Evolutionary conservation across 1,284 basidiomycete genomes (phyloP).

Genomic region (Microbotryomycetes sp.): DNA sequence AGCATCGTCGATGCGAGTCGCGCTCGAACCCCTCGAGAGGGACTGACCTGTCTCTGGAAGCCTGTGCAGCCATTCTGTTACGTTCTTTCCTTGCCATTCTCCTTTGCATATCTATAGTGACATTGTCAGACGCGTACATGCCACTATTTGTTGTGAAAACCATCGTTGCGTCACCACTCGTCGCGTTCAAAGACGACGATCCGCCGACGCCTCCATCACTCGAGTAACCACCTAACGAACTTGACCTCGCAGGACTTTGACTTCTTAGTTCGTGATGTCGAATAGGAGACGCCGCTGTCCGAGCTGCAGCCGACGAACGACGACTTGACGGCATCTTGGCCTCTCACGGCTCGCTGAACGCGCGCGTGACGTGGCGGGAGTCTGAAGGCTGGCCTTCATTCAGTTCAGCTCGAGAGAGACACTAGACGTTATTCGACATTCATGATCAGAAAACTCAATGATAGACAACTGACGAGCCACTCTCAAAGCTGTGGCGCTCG

Average conservation of each 20-base stretch:
- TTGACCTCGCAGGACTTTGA: not conserved
- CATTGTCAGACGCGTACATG: too few species aligned
- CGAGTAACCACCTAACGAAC: not conserved
- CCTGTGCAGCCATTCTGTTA: conserved; percentile 23
- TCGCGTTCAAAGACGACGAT: not conserved
- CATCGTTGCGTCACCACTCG: not conserved
- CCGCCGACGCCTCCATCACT: not conserved
- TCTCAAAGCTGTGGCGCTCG: too few species aligned
- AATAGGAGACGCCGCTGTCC: not conserved
- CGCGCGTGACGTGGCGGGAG: too few species aligned
- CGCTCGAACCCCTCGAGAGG: not conserved
- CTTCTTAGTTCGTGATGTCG: not conserved
- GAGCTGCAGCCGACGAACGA: not conserved
- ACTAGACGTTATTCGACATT: too few species aligned
- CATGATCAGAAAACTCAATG: too few species aligned
- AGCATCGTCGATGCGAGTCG: too few species aligned
- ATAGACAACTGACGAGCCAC: too few species aligned
- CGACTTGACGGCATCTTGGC: not conserved
- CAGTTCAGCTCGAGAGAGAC: too few species aligned
- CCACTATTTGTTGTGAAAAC: not conserved
- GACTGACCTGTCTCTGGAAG: conserved; percentile 10
- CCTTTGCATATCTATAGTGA: not conserved
- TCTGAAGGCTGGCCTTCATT: too few species aligned
- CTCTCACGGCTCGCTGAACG: too few species aligned
- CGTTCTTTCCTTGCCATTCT: conserved; percentile 15